Base-by-base conservation (phyloP, 768 basidiomycete genomes). In the Hemileccinum rubropunctum region DNA sequence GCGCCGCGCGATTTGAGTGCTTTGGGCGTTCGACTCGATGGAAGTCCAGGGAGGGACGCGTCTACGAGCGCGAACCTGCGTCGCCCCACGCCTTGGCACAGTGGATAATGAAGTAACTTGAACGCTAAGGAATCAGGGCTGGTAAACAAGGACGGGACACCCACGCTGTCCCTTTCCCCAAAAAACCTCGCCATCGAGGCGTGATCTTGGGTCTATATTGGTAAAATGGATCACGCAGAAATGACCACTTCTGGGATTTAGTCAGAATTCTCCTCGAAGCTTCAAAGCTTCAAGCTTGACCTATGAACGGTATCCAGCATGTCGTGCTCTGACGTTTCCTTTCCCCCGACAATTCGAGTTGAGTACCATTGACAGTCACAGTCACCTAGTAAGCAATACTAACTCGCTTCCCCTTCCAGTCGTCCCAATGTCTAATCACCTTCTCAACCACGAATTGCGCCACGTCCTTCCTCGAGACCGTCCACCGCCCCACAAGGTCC, bases 51-150 rank as follows among this genome's bases (percentile, higher is more conserved):
- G 4, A 88, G 70, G 4, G 72, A 68, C 1, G 74, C 58, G n/a
- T 77, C 71, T 4, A 70, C 73, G 8, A 92, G 73, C 0, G 86
- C 88, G 8, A 82, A 62, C n/a, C 58, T 94, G 91, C 14, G 77
- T 7, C 86, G 78, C 72, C 78, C 84, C 84, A 86, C 69, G 73
- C 69, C 48, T 81, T 77, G 15, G 81, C 83, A 30, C 71, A 71
- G 2, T 82, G 77, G 39, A 86, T 82, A 13, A 83, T 83, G 58
- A 8, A 35, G 30, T 12, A n/a, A n/a, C n/a, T n/a, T n/a, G n/a
- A 21, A 45, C 6, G 32, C 36, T 37, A 5, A 32, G 21, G 13
- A 37, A 39, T 40, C 26, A 35, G 40, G 17, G 20, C 27, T 30
- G 17, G 17, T 6, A 13, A 10, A 20, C 14, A 7, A n/a, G 12